Evolutionary conservation across 2,329 filamentous ascomycete species (phyloP).

Genomic region (Harringtonia aguacate): DNA sequence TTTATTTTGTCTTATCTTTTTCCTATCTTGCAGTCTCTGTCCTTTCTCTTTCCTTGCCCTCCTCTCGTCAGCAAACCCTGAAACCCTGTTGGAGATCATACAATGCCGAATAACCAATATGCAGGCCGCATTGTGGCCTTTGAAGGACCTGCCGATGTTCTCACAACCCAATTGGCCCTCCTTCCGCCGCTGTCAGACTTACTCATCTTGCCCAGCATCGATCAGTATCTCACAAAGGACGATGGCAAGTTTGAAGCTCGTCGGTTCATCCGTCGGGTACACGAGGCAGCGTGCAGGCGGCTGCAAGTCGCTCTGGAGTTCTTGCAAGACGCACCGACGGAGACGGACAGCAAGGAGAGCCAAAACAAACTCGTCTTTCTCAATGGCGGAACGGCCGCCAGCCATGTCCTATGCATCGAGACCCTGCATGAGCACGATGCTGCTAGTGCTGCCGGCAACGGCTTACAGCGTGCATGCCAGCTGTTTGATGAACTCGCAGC

Average conservation of each 20-base stretch:
- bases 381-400: constrained; percentile 46
- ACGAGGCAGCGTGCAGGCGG: constrained; percentile 37
- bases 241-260: constrained; percentile 17
- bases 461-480: constrained; percentile 35
- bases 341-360: constrained; percentile 27
- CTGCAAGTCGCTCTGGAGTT: constrained; percentile 39
- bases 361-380: constrained; percentile 42
- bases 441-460: constrained; percentile 29
- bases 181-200: constrained; percentile 49
- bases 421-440: constrained; percentile 38
- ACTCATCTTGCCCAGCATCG: constrained; percentile 42
- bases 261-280: constrained; percentile 35
- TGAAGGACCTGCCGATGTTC: constrained; percentile 40
- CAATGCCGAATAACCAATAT: background rate
- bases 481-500: constrained; percentile 41
- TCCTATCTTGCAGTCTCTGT: background rate
- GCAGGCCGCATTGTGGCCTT: constrained; percentile 39
- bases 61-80: background rate
- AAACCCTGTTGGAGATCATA: no score
- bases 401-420: constrained; percentile 41
- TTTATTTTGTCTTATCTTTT: background rate
- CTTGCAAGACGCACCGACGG: constrained; percentile 28
- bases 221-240: constrained; percentile 33
- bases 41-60: background rate
- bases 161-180: constrained; percentile 49